Conservation (phyloP, 768 basidiomycete species). For the Collybiopsis confluens region DNA sequence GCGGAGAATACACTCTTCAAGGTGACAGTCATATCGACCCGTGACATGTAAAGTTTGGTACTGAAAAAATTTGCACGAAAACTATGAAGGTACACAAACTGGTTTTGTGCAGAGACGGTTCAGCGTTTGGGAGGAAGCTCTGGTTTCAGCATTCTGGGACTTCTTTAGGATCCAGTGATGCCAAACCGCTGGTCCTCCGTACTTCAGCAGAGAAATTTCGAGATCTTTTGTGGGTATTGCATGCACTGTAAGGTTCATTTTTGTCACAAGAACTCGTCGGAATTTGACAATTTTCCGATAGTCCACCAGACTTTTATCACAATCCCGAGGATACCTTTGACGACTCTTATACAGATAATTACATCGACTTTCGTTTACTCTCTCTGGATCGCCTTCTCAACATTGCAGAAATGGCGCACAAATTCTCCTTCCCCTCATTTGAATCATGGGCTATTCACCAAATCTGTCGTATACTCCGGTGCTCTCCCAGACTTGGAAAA, state of each 20-base stretch:
- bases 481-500: background rate
- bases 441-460: conserved; percentile 40
- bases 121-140: conserved; percentile 36
- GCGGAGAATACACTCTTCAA: conserved; percentile 63
- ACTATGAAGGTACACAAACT: conserved; percentile 36
- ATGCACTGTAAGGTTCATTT: conserved; percentile 38
- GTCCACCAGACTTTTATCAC: conserved; percentile 35
- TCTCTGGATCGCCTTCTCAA: conserved; percentile 32
- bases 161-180: conserved; percentile 25
- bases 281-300: conserved; percentile 12
- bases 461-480: conserved; percentile 32
- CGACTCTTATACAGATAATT: background rate
- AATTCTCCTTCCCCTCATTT: conserved; percentile 42
- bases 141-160: conserved; percentile 21
- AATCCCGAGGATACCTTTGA: conserved; percentile 9
- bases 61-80: too few species aligned
- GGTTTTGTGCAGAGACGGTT: conserved; percentile 37
- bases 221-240: conserved; percentile 46
- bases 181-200: conserved; percentile 29
- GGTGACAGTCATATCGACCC: conserved; percentile 31
- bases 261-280: too few species aligned
- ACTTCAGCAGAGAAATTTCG: conserved; percentile 43
- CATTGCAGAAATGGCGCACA: conserved; percentile 41
- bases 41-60: too few species aligned
- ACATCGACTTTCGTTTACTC: background rate